Percentiles rank a stretch among this genome's conserved stretches.
Evolutionary conservation across 2,329 filamentous ascomycete species (phyloP).

Genomic region (Reticulascus tulasneorum): DNA sequence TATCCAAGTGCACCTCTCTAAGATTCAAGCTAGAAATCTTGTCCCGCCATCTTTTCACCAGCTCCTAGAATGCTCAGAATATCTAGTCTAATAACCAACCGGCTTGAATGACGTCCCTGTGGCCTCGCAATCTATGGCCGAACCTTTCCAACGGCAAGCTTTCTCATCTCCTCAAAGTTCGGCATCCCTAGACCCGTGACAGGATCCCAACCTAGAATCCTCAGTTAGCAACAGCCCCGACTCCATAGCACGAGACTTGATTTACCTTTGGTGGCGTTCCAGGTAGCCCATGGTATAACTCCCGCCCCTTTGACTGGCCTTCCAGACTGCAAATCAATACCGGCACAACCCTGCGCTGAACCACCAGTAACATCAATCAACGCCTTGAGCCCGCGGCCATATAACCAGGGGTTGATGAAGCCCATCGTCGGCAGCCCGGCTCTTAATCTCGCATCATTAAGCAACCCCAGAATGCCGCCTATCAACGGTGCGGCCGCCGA

Average conservation of each 20-base stretch:
- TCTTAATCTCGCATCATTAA: slow-evolving; percentile 60
- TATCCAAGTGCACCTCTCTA: too few relatives aligned
- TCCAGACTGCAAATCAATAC: slow-evolving; percentile 19
- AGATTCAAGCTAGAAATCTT: too few relatives aligned
- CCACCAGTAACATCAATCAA: slow-evolving; percentile 30
- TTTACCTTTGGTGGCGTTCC: slow-evolving; percentile 30
- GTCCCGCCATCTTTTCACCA: too few relatives aligned
- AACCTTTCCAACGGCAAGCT: slow-evolving; percentile 10
- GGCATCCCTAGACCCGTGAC: slow-evolving; percentile 42
- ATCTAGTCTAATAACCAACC: too few relatives aligned
- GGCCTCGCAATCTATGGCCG: too few relatives aligned
- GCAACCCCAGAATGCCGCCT: slow-evolving; percentile 57
- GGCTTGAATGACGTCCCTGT: too few relatives aligned
- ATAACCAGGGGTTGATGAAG: slow-evolving; percentile 61
- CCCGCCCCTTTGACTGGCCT: slow-evolving; percentile 18
- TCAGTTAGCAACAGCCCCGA: slow-evolving; percentile 16
- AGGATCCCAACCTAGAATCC: slow-evolving; percentile 30
- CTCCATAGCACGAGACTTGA: slow-evolving; percentile 19
- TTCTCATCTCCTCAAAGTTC: slow-evolving; percentile 27
- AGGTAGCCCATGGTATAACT: slow-evolving; percentile 20
- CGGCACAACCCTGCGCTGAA: slow-evolving; percentile 19
- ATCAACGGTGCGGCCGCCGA: slow-evolving; percentile 59
- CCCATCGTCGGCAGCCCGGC: slow-evolving; percentile 50
- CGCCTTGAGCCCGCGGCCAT: slow-evolving; percentile 27
- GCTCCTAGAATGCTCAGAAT: too few relatives aligned